Percentiles rank a stretch among this genome's conserved stretches.
Evolutionary conservation across 2,329 filamentous ascomycete species (phyloP).

Genomic region (Phialocephala subalpina): DNA sequence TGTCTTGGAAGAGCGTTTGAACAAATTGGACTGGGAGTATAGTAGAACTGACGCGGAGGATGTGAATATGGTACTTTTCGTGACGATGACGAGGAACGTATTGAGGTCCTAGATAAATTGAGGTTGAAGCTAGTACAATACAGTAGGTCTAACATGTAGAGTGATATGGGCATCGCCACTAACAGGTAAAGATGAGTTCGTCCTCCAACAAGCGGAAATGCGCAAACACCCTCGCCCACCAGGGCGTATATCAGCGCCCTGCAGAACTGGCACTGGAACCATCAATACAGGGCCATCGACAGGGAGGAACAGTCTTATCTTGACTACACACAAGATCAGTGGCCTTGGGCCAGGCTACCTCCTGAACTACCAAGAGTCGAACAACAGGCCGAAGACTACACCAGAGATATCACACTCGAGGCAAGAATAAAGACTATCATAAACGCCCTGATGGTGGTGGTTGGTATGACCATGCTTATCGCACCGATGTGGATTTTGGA

Average conservation of each 20-base stretch:
- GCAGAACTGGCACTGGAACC: constrained; percentile 27
- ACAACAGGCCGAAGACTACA: constrained; percentile 17
- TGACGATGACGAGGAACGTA: constrained; percentile 37
- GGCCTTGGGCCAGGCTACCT: constrained; percentile 20
- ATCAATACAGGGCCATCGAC: constrained; percentile 21
- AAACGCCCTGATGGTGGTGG: constrained; percentile 32
- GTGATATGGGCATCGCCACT: neutral
- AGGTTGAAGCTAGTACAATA: constrained; percentile 35
- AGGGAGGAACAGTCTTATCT: constrained; percentile 30
- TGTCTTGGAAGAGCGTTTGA: constrained; percentile 43
- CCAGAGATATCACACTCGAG: constrained; percentile 31
- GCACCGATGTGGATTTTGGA: constrained; percentile 46
- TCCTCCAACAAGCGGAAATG: constrained; percentile 38
- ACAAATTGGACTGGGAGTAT: constrained; percentile 37
- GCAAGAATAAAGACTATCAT: constrained; percentile 40
- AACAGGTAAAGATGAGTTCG: constrained; percentile 35
- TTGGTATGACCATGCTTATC: constrained; percentile 44
- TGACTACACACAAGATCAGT: constrained; percentile 26
- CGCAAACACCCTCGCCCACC: constrained; percentile 30
- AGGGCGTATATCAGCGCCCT: constrained; percentile 34
- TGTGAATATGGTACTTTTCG: constrained; percentile 41
- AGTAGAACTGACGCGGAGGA: constrained; percentile 32
- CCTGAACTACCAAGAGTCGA: constrained; percentile 26
- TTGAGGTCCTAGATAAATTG: constrained; percentile 29
- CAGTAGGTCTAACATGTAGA: constrained; percentile 32